Evolutionary conservation across 306 rosid species (phyloP).

Genomic region (Vigna mungo): DNA sequence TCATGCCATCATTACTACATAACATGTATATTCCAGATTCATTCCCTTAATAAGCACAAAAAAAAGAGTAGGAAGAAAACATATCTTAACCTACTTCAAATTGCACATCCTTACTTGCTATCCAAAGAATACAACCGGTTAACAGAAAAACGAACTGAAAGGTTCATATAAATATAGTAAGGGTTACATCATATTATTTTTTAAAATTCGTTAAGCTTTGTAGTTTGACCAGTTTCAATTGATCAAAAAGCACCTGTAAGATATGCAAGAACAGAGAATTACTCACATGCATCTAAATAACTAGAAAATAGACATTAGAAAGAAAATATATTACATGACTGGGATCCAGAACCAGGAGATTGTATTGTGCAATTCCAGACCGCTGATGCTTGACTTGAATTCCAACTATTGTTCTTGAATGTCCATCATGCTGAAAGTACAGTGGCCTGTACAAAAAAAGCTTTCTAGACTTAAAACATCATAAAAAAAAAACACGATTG

Average conservation of each 20-base stretch:
- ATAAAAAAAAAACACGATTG: constrained; percentile 28
- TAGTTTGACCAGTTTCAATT: constrained; percentile 11
- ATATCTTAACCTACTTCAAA: constrained; percentile 32
- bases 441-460: constrained; percentile 68
- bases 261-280: constrained; percentile 25
- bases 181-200: neutral
- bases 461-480: constrained; percentile 45
- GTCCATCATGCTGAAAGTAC: constrained; percentile 95
- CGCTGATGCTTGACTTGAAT: constrained; percentile 73
- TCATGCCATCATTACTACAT: constrained; percentile 34
- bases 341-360: constrained; percentile 85
- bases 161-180: constrained; percentile 11
- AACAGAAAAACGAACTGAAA: constrained; percentile 12
- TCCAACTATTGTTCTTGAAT: constrained; percentile 91
- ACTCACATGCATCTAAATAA: constrained; percentile 15
- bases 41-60: constrained; percentile 6
- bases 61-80: constrained; percentile 20
- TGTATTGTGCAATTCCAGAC: constrained; percentile 56
- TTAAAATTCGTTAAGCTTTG: constrained; percentile 25
- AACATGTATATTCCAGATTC: constrained; percentile 30
- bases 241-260: constrained; percentile 2
- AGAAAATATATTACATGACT: constrained; percentile 66
- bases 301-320: constrained; percentile 34
- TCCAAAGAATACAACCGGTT: constrained; percentile 35
- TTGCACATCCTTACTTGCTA: constrained; percentile 17